Percentiles rank a stretch among this genome's conserved stretches.
phyloP scores from a whole-genome alignment of 2,329 filamentous ascomycete genomes.

The Fusarium nematophilum region DNA sequence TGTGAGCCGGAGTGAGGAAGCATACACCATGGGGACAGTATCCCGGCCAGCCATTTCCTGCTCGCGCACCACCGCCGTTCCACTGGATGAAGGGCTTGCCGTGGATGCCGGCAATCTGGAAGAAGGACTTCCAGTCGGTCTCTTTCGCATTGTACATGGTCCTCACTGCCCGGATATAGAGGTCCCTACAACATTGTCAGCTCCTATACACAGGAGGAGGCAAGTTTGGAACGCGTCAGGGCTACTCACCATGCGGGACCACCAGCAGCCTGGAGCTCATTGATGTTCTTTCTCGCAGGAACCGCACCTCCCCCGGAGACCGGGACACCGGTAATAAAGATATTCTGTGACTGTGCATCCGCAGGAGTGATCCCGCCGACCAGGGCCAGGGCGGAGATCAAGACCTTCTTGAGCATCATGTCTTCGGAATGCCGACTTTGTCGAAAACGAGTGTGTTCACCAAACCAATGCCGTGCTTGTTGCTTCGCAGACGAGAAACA shows the following conservation, averaged over 20 bases:
- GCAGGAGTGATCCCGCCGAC: slow-evolving; percentile 36
- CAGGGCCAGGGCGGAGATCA: slow-evolving; percentile 42
- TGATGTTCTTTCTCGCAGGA: slow-evolving; percentile 61
- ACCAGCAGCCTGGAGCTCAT: slow-evolving; percentile 54
- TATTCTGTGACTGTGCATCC: slow-evolving; percentile 39
- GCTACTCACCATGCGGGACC: slow-evolving; percentile 58
- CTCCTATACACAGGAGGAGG: too few species aligned
- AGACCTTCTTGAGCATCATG: slow-evolving; percentile 36
- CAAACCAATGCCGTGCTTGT: slow-evolving; percentile 31
- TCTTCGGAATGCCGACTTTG: too few species aligned
- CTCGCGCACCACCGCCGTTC: slow-evolving; percentile 52
- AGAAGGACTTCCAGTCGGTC: slow-evolving; percentile 60
- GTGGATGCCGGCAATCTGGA: slow-evolving; percentile 61
- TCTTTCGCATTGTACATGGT: slow-evolving; percentile 56
- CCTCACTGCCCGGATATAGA: slow-evolving; percentile 60
- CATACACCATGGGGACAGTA: slow-evolving; percentile 61
- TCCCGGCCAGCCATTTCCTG: slow-evolving; percentile 49
- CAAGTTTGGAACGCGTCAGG: slow-evolving; percentile 20
- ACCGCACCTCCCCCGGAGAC: slow-evolving; percentile 54
- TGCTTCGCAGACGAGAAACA: background rate
- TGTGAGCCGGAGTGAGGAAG: background rate
- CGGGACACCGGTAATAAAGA: slow-evolving; percentile 53
- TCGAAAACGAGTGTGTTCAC: slow-evolving; percentile 33
- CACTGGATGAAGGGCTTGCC: slow-evolving; percentile 57
- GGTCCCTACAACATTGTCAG: too few species aligned